These are phyloP conservation scores for Primulina eburnea DNA, from an alignment of 257 asterid genomes.

Conservation along the genomic window DNA sequence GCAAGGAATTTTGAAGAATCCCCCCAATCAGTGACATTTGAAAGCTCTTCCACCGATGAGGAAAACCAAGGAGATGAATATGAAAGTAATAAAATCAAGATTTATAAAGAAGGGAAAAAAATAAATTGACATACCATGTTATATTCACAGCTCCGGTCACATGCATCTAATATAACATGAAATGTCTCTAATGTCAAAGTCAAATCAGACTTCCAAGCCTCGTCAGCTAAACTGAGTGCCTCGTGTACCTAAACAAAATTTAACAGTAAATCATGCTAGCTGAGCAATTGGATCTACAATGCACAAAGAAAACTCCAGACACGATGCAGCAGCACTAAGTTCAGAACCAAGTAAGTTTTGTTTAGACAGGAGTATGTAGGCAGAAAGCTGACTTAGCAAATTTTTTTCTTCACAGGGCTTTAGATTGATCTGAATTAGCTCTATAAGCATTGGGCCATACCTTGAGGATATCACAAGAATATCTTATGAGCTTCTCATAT, in stretches of 20 bases:
- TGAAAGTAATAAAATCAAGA: not conserved
- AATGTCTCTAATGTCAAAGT: constrained; percentile 45
- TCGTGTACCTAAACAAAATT: constrained; percentile 58
- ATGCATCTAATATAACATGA: constrained; percentile 63
- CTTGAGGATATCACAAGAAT: constrained; percentile 60
- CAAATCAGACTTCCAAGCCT: constrained; percentile 50
- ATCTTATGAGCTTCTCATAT: constrained; percentile 57
- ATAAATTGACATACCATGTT: constrained; percentile 57
- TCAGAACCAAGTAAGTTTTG: constrained; percentile 9
- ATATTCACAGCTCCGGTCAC: constrained; percentile 67
- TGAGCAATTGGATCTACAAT: constrained; percentile 2
- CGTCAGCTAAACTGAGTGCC: constrained; percentile 64
- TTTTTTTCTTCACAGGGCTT: constrained; percentile 8
- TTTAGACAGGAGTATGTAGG: not conserved
- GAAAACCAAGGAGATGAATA: constrained; percentile 23
- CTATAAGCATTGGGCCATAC: constrained; percentile 36
- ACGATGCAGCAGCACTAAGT: constrained; percentile 16
- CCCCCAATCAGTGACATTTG: constrained; percentile 5
- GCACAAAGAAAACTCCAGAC: constrained; percentile 13
- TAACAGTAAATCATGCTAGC: constrained; percentile 21
- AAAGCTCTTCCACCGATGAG: constrained; percentile 8
- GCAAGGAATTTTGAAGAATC: not conserved
- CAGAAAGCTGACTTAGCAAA: constrained; percentile 7
- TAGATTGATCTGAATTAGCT: constrained; percentile 15
- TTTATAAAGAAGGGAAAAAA: constrained; percentile 22